Conservation (phyloP, 805 yeast species). For the Yarrowia hollandica region DNA sequence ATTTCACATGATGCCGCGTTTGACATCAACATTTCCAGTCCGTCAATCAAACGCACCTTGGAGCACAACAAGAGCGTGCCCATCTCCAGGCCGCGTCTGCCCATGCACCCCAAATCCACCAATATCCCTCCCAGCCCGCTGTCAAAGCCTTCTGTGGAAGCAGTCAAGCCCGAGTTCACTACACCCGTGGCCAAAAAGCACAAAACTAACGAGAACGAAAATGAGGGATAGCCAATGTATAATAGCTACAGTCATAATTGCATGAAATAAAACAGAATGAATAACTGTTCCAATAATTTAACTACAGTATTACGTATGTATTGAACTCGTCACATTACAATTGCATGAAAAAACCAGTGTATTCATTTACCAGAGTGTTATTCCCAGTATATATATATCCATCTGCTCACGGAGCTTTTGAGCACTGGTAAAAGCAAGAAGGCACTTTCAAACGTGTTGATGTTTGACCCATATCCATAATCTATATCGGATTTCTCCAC, state of each 20-base stretch:
- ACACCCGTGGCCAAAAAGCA: constrained; percentile 16
- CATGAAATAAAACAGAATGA: too few species aligned
- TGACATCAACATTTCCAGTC: constrained; percentile 23
- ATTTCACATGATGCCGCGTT: neutral
- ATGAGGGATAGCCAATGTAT: neutral
- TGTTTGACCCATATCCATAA: neutral
- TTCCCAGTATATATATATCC: neutral
- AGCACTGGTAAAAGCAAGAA: too few species aligned
- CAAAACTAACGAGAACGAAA: constrained; percentile 1
- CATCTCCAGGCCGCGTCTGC: neutral
- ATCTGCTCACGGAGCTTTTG: neutral
- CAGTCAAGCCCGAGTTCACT: neutral
- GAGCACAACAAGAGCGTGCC: constrained; percentile 10
- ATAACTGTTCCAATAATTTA: too few species aligned
- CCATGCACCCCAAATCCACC: constrained; percentile 26
- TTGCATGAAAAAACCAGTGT: neutral
- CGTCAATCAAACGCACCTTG: constrained; percentile 13
- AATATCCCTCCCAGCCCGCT: constrained; percentile 25
- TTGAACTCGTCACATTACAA: too few species aligned
- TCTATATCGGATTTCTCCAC: neutral
- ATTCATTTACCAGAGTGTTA: neutral
- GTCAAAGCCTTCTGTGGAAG: neutral
- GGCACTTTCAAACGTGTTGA: constrained; percentile 5
- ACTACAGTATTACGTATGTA: too few species aligned
- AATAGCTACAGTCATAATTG: neutral